Percentiles rank a stretch among this genome's conserved stretches.
Conservation (phyloP, 2,329 filamentous ascomycete genomes). For the Fusarium sp. region DNA sequence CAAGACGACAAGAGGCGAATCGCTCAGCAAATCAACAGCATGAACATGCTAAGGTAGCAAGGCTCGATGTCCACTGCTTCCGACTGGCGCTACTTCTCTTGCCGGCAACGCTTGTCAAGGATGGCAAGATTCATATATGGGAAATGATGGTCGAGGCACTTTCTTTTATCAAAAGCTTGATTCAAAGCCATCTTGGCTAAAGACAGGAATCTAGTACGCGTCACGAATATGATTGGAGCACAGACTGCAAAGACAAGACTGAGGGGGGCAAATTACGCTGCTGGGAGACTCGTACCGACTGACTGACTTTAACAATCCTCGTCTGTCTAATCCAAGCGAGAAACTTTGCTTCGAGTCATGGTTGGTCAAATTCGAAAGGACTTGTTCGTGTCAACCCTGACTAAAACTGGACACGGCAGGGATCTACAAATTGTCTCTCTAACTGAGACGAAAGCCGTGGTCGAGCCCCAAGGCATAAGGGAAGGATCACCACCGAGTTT, state of each 20-base stretch:
- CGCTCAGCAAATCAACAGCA: neutral
- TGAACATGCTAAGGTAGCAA: neutral
- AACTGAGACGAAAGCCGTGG: constrained; percentile 20
- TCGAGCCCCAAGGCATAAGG: neutral
- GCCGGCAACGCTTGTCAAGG: constrained; percentile 2
- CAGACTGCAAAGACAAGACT: neutral
- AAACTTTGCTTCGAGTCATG: neutral
- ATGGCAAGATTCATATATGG: neutral
- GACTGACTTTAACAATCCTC: constrained; percentile 22
- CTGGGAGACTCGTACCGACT: constrained; percentile 15
- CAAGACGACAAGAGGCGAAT: neutral
- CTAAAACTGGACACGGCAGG: neutral
- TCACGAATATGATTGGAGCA: constrained; percentile 17
- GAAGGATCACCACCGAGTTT: constrained; percentile 2
- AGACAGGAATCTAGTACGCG: neutral
- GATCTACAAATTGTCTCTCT: constrained; percentile 15
- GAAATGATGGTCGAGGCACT: constrained; percentile 6
- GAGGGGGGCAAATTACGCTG: constrained; percentile 10
- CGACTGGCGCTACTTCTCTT: constrained; percentile 10
- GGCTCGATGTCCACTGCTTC: neutral
- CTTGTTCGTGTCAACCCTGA: neutral
- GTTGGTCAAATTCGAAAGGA: neutral
- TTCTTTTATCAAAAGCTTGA: constrained; percentile 3
- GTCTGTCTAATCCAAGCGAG: neutral
- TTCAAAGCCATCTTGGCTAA: neutral